Conservation (phyloP, 495 filamentous ascomycete genomes). For the Neurospora sp. region DNA sequence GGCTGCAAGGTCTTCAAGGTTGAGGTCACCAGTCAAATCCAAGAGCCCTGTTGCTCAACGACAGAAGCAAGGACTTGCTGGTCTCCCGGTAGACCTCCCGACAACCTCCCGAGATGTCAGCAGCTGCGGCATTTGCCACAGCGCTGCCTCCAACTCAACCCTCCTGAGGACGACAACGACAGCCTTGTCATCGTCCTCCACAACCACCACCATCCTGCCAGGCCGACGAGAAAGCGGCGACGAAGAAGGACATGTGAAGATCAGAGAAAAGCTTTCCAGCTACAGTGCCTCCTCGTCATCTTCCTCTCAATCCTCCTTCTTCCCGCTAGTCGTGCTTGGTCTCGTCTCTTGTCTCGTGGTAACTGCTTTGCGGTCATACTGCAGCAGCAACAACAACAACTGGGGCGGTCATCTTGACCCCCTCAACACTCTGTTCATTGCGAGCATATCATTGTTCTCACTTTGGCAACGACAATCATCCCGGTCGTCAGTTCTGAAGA, state of each 20-base stretch:
- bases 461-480: constrained; percentile 2
- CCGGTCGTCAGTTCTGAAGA: not conserved
- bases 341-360: constrained; percentile 26
- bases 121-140: not conserved
- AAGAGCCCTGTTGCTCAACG: not conserved
- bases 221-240: not conserved
- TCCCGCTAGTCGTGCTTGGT: constrained; percentile 21
- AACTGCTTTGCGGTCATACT: constrained; percentile 5
- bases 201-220: not conserved
- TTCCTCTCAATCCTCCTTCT: constrained; percentile 2
- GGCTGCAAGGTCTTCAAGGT: not conserved
- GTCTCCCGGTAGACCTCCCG: not conserved
- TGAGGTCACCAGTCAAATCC: not conserved
- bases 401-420: constrained; percentile 6
- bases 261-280: not conserved
- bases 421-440: constrained; percentile 12
- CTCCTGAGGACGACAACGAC: not conserved
- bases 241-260: not conserved
- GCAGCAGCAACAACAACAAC: not conserved
- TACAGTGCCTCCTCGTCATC: not conserved
- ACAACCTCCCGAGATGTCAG: not conserved
- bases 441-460: constrained; percentile 11
- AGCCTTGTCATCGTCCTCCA: not conserved
- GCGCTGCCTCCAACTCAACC: not conserved
- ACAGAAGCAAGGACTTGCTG: not conserved